Percentiles rank a stretch among this genome's conserved stretches.
Evolutionary conservation across 495 filamentous ascomycete species (phyloP).

Genomic region (Aspergillus leporis): DNA sequence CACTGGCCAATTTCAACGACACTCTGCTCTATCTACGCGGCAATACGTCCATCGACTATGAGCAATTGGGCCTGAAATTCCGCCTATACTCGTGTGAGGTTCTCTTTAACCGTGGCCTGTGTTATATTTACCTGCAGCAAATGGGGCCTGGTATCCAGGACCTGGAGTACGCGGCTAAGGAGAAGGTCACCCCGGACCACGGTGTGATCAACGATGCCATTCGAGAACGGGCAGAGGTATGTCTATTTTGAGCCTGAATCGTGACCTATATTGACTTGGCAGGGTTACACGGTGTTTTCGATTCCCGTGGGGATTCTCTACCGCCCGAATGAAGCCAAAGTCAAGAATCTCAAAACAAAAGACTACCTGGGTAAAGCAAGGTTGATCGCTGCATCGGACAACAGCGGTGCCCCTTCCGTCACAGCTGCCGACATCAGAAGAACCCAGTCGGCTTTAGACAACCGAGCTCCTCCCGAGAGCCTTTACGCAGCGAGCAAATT

Average conservation of each 20-base stretch:
- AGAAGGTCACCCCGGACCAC: constrained; percentile 93
- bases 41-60: constrained; percentile 97
- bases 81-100: constrained; percentile 98
- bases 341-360: constrained; percentile 95
- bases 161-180: constrained; percentile 87
- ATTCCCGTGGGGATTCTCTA: constrained; percentile 96
- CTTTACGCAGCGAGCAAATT: constrained; percentile 89
- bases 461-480: constrained; percentile 67
- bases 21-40: constrained; percentile 92
- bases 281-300: constrained; percentile 98
- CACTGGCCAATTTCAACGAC: constrained; percentile 98
- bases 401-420: constrained; percentile 22
- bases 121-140: constrained; percentile 95
- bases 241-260: constrained; percentile 14
- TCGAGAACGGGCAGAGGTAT: constrained; percentile 84
- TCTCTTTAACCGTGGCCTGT: constrained; percentile 95
- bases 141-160: constrained; percentile 88
- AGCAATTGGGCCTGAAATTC: constrained; percentile 93
- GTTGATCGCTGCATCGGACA: constrained; percentile 88
- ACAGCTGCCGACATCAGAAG: constrained; percentile 4
- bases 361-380: constrained; percentile 95
- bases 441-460: constrained; percentile 54
- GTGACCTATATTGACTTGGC: constrained; percentile 17
- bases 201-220: constrained; percentile 98
- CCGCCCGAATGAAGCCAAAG: constrained; percentile 94